Conservation (phyloP, 208 protist genomes). For the Acanthamoeba triangularis region DNA sequence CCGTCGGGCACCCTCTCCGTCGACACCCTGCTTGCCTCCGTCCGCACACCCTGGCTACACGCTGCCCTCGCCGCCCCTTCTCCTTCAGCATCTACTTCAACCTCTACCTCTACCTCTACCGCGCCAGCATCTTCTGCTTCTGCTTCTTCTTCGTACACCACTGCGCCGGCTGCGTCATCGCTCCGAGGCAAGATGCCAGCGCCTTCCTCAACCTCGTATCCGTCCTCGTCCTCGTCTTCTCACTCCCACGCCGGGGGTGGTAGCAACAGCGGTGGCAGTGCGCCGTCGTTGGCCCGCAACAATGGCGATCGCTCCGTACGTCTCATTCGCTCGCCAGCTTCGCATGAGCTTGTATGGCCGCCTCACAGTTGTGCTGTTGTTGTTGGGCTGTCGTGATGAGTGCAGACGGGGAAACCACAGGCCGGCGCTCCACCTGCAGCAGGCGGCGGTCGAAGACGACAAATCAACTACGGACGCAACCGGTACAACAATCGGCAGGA, state of each 20-base stretch:
- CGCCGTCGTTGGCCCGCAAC: conserved; percentile 6
- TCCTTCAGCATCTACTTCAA: not conserved
- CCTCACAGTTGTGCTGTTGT: not conserved
- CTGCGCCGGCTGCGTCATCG: not conserved
- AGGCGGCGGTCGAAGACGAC: not conserved
- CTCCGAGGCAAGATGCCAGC: not conserved
- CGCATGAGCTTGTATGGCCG: not conserved
- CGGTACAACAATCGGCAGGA: conserved; percentile 34
- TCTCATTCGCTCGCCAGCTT: not conserved
- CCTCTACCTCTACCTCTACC: not conserved
- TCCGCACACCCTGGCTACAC: conserved; percentile 45
- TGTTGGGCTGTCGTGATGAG: not conserved
- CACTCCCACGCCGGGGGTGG: not conserved
- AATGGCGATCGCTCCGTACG: not conserved
- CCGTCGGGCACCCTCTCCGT: conserved; percentile 27
- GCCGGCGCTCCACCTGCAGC: not conserved
- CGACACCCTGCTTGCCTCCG: conserved; percentile 33
- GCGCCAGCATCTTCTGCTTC: not conserved
- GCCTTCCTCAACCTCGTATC: not conserved
- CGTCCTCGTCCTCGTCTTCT: not conserved
- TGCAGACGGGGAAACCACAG: not conserved
- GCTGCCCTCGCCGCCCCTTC: conserved; percentile 5
- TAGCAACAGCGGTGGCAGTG: conserved; percentile 23
- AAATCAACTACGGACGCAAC: conserved; percentile 64
- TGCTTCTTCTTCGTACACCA: not conserved